These are phyloP conservation scores for Corymbia maculata DNA, from an alignment of 345 rosid genomes.

Conservation along the genomic window DNA sequence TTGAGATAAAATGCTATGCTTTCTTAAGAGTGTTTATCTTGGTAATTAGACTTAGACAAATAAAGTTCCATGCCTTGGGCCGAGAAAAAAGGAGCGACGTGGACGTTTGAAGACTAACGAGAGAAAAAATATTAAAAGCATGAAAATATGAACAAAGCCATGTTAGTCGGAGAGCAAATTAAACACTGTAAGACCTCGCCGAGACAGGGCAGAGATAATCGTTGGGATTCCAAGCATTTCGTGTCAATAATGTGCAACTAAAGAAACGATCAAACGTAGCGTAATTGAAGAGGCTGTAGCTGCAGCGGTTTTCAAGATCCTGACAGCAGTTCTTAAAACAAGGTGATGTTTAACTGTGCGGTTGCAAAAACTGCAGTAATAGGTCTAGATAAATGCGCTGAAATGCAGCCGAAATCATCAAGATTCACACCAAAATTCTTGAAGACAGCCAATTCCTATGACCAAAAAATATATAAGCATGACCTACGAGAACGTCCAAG, in stretches of 20 bases:
- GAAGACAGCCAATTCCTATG: not conserved
- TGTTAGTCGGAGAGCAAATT: not conserved
- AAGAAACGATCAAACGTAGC: not conserved
- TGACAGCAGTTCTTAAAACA: not conserved
- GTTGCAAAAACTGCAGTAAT: not conserved
- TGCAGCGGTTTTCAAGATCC: not conserved
- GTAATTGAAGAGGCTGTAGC: not conserved
- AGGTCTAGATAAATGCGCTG: not conserved
- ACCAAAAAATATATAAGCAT: not conserved
- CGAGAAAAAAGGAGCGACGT: not conserved
- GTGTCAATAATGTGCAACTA: not conserved
- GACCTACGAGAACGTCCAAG: not conserved
- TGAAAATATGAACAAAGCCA: not conserved
- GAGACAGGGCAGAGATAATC: not conserved
- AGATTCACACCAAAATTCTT: not conserved
- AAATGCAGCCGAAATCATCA: not conserved
- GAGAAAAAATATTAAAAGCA: not conserved
- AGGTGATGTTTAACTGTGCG: not conserved
- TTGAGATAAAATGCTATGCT: rapidly evolving
- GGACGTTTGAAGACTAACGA: not conserved
- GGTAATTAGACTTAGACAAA: not conserved
- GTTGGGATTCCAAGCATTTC: not conserved
- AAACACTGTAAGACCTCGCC: not conserved
- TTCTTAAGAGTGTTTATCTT: not conserved
- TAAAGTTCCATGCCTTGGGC: not conserved